Conservation (phyloP, 331 rosid species). For the Quercus tomentella region DNA sequence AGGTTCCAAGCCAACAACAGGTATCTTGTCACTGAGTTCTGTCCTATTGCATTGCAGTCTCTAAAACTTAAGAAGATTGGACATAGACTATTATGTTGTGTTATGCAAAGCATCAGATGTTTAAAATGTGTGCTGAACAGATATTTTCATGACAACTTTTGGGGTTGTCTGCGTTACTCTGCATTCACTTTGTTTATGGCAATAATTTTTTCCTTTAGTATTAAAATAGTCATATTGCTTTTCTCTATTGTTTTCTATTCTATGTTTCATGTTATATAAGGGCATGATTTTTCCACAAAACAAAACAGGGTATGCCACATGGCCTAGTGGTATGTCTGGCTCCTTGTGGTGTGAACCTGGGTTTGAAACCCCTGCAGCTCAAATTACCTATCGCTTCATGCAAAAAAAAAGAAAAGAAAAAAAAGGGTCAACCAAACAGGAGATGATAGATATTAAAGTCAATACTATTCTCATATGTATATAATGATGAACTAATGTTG, state of each 20-base stretch:
- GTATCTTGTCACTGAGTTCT: conserved; percentile 26
- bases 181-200: neutral
- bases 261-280: neutral
- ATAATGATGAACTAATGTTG: too few relatives aligned
- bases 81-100: neutral
- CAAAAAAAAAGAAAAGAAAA: too few relatives aligned
- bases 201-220: neutral
- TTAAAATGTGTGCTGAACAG: neutral
- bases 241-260: neutral
- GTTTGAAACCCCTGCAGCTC: too few relatives aligned
- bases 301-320: neutral
- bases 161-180: neutral
- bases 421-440: too few relatives aligned
- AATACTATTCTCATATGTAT: too few relatives aligned
- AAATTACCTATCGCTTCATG: too few relatives aligned
- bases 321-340: too few relatives aligned
- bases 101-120: neutral
- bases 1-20: conserved; percentile 89
- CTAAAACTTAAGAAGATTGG: neutral
- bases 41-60: neutral
- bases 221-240: neutral
- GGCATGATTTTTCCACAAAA: neutral
- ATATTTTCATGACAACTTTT: neutral
- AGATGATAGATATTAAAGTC: too few relatives aligned
- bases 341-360: too few relatives aligned